Evolutionary conservation across 371 early-diverging fungal species (phyloP).

Genomic region (Mortierella sp.): DNA sequence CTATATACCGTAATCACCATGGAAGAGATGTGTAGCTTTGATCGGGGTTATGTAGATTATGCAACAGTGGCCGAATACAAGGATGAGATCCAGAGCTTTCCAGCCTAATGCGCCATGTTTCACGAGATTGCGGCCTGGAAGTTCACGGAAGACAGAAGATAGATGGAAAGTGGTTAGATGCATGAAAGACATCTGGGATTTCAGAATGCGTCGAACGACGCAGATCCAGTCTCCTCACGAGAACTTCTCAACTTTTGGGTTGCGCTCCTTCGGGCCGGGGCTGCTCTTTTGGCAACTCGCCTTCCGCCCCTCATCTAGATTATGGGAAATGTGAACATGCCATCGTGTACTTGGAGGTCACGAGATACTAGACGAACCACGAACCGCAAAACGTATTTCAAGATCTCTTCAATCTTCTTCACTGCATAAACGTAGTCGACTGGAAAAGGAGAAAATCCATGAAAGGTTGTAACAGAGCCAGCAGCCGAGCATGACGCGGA

Average conservation of each 20-base stretch:
- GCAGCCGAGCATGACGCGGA: too few relatives aligned
- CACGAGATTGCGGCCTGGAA: conserved; percentile 20
- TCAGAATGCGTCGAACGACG: background rate
- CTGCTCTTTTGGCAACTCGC: background rate
- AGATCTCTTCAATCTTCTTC: background rate
- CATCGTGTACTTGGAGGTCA: background rate
- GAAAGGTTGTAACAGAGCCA: background rate
- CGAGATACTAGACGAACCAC: background rate
- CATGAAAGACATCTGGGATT: conserved; percentile 33
- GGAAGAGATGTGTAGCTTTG: conserved; percentile 6
- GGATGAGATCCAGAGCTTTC: background rate
- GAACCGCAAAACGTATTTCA: background rate
- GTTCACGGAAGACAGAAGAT: conserved; percentile 5
- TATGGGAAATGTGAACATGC: background rate
- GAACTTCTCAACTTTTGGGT: background rate
- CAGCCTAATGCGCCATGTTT: background rate
- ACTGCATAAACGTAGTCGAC: background rate
- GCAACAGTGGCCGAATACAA: background rate
- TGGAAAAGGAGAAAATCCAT: background rate
- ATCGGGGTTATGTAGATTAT: background rate
- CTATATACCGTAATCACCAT: conserved; percentile 13
- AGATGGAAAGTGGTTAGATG: conserved; percentile 20
- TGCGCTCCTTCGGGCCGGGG: background rate
- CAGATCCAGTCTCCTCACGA: background rate
- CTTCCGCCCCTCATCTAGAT: too few relatives aligned